Evolutionary conservation across 108 stramenopile genomes (phyloP), one percentile per base, ranked within the genome.

Genomic region (Cylindrotheca fusiformis): DNA sequence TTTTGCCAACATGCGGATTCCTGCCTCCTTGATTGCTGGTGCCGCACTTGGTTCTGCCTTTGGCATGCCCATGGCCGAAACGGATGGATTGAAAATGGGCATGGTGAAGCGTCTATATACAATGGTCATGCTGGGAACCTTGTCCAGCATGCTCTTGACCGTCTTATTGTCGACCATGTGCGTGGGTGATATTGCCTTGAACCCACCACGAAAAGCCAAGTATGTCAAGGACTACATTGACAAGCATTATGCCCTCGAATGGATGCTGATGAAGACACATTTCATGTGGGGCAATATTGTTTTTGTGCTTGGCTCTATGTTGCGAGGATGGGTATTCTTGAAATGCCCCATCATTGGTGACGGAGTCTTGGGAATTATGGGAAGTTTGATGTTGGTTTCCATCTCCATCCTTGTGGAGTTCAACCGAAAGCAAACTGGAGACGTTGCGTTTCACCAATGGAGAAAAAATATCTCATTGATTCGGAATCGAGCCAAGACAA

Each of bases 11-110:
- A 28, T 67, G 48, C 73, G 73, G 28, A 55, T 74, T 55, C 73
- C 73, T 22, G 74, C 68, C 10, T 32, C 74, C 1, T 52, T 75
- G 36, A 51, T 75, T 48, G 74, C 74, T 2, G 74, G 74, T 64
- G 74, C 74, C 21, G 32, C 61, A 14, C 55, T 60, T 14, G 74
- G 74, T 29, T 55, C 68, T 6, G 74, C 74, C 20, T 75, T 69
- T 58, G 74, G 68, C 41, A 46, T 75, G 55, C 74, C 74, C 2
- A 23, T 75, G 1, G 36, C 21, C 0, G 48, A 23, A 8, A 20
- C 52, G 17, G 74, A 69, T 19, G 52, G 46, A 3, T 4, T 65
- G 33, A 1, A 12, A 25, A 2, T 69, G 2, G 74, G 61, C 0
- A 2, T 69, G 32, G 54, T 62, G 17, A 75, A 75, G 32, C 60